phyloP scores from a whole-genome alignment of 2,329 filamentous ascomycete species.

The Aspergillus uvarum region DNA sequence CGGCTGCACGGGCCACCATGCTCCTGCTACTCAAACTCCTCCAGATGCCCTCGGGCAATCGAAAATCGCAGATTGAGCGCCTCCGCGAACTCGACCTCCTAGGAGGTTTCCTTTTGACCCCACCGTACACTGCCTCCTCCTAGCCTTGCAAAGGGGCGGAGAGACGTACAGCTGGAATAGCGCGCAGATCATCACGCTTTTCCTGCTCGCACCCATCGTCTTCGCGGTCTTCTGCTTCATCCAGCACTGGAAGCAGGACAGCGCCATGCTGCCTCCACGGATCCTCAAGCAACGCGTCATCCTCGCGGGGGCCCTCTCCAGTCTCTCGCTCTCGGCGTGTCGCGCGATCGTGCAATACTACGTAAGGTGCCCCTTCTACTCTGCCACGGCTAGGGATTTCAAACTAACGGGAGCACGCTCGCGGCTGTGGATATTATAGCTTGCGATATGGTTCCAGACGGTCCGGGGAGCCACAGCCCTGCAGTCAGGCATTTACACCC shows the following conservation, averaged over 20 bases:
- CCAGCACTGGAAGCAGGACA: background rate
- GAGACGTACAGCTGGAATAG: conserved; percentile 2
- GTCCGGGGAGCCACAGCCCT: background rate
- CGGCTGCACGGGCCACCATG: background rate
- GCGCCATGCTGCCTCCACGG: background rate
- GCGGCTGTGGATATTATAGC: background rate
- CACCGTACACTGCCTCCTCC: background rate
- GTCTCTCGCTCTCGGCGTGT: background rate
- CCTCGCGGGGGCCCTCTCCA: background rate
- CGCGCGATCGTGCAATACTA: conserved; percentile 3
- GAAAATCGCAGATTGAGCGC: background rate
- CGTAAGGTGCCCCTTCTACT: background rate
- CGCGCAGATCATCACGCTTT: background rate
- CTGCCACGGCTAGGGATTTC: too few relatives aligned
- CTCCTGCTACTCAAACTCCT: background rate
- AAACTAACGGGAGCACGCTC: too few relatives aligned
- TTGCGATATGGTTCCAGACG: conserved; percentile 1
- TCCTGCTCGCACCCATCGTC: background rate
- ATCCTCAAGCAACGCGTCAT: background rate
- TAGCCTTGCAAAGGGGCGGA: background rate
- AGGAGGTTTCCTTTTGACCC: background rate
- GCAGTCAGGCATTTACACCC: background rate
- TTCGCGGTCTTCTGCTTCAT: conserved; percentile 1
- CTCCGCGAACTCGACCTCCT: background rate
- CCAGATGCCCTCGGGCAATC: background rate